A percentile compares a stretch with the other conserved stretches of the same genome.
These are phyloP conservation scores for Dryas octopetala DNA, from an alignment of 306 rosid genomes.

Conservation along the genomic window DNA sequence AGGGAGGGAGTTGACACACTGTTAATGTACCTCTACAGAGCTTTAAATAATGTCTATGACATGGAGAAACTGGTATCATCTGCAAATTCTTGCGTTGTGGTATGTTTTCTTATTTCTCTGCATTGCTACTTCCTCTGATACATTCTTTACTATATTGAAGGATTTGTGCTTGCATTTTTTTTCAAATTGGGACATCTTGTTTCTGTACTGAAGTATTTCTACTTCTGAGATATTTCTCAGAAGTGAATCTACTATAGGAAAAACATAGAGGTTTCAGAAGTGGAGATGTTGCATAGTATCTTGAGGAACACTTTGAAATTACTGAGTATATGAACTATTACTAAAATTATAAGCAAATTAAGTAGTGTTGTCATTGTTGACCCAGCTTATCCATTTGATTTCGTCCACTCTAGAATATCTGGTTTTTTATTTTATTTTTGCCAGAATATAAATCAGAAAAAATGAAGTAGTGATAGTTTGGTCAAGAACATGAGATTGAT, in stretches of 20 bases:
- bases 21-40: conserved; percentile 88
- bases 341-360: neutral
- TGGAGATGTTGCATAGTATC: neutral
- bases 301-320: neutral
- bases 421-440: neutral
- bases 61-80: conserved; percentile 96
- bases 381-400: neutral
- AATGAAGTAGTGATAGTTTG: neutral
- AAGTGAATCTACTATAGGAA: neutral
- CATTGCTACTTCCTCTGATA: neutral
- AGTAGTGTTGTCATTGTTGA: conserved; percentile 6
- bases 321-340: neutral
- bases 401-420: neutral
- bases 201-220: neutral
- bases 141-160: conserved; percentile 12
- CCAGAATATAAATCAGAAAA: neutral
- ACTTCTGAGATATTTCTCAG: neutral
- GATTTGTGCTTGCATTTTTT: conserved; percentile 15
- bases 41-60: conserved; percentile 64
- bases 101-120: conserved; percentile 40
- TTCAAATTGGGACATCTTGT: conserved; percentile 5
- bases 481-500: conserved; percentile 1
- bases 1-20: conserved; percentile 93
- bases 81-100: conserved; percentile 85
- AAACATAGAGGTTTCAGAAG: neutral